Evolutionary conservation across 2,329 filamentous ascomycete species (phyloP).

Genomic region (Colletotrichum acutatum): DNA sequence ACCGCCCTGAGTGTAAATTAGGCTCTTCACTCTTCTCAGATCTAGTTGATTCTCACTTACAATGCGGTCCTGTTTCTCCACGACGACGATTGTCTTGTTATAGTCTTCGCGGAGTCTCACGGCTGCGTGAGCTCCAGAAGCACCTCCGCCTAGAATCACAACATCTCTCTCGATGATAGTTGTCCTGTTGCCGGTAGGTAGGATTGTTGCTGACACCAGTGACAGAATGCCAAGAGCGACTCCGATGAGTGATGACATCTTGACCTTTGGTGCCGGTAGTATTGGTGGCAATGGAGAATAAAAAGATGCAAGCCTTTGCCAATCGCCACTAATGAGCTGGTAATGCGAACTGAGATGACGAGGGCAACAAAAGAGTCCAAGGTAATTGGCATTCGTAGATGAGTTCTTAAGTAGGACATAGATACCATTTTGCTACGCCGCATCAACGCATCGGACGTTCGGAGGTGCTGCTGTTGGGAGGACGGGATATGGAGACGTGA

Average conservation of each 20-base stretch:
- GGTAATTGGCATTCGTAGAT: too few relatives aligned
- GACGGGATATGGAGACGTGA: background rate
- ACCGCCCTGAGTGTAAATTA: conserved; percentile 52
- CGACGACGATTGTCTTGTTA: conserved; percentile 45
- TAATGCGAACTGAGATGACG: background rate
- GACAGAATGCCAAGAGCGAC: background rate
- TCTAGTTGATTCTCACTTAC: conserved; percentile 38
- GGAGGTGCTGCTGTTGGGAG: background rate
- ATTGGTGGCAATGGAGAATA: too few relatives aligned
- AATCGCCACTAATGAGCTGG: background rate
- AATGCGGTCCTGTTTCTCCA: conserved; percentile 47
- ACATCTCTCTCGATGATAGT: conserved; percentile 44
- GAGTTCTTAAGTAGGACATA: background rate
- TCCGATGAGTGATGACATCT: background rate
- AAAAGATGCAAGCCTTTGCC: background rate
- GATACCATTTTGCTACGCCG: background rate
- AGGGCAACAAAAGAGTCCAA: too few relatives aligned
- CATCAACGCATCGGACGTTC: background rate
- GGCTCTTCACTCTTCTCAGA: conserved; percentile 14
- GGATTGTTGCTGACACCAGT: background rate
- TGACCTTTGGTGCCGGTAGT: background rate
- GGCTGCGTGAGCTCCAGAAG: conserved; percentile 50
- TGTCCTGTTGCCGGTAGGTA: background rate
- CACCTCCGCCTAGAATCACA: conserved; percentile 50
- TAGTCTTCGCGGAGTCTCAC: conserved; percentile 49